These are phyloP conservation scores for Pseudogymnoascus sp. DNA, from an alignment of 2,329 filamentous ascomycete genomes.

Conservation along the genomic window DNA sequence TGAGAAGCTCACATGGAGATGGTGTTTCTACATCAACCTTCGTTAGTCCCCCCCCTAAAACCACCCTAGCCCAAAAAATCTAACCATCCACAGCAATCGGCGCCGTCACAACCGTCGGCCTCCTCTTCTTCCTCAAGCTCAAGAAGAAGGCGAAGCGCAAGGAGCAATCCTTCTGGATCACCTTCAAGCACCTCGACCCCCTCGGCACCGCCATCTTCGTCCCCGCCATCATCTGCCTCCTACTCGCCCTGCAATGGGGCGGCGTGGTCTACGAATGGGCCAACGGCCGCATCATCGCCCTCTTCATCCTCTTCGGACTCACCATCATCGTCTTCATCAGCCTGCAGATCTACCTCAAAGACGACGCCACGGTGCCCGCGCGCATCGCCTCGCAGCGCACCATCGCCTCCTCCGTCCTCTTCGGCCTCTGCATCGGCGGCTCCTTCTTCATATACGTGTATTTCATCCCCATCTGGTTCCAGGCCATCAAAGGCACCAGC, in stretches of 20 bases:
- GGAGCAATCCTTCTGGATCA: conserved; percentile 36
- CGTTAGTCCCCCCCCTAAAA: conserved; percentile 13
- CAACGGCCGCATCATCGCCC: conserved; percentile 28
- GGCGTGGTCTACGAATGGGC: conserved; percentile 38
- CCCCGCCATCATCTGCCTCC: conserved; percentile 30
- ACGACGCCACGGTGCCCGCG: conserved; percentile 30
- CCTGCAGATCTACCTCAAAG: conserved; percentile 12
- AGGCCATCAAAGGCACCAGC: conserved; percentile 36
- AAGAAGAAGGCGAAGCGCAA: conserved; percentile 16
- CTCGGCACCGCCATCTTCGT: conserved; percentile 28
- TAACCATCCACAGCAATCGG: conserved; percentile 25
- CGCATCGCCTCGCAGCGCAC: conserved; percentile 31
- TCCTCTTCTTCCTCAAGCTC: conserved; percentile 35
- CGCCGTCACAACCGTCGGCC: conserved; percentile 26
- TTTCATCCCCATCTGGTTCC: conserved; percentile 39
- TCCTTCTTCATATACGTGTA: conserved; percentile 29
- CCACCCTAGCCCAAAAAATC: no score
- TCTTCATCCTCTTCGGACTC: conserved; percentile 25
- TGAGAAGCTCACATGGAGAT: conserved; percentile 28
- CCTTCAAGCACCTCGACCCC: conserved; percentile 29
- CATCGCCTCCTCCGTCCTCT: conserved; percentile 26
- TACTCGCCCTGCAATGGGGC: conserved; percentile 28
- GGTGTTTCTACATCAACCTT: conserved; percentile 32
- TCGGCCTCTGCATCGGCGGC: conserved; percentile 28
- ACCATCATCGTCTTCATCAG: conserved; percentile 19